phyloP scores from a whole-genome alignment of 352 stramenopile genomes.

The Aphanomyces astaci region DNA sequence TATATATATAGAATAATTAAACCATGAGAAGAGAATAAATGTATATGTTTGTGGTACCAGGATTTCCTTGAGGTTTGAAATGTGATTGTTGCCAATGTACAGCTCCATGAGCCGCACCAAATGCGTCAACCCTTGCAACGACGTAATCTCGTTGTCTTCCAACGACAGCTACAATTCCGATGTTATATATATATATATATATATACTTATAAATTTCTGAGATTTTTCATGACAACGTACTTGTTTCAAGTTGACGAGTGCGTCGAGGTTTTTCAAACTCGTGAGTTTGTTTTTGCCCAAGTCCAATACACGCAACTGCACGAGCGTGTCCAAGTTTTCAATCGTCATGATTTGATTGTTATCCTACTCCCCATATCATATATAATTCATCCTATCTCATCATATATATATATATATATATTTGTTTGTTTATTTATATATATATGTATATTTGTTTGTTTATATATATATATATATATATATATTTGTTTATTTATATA shows the following conservation, averaged over 20 bases:
- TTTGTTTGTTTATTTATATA: no score
- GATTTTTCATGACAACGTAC: no score
- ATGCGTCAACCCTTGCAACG: slow-evolving; percentile 46
- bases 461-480: no score
- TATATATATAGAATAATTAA: no score
- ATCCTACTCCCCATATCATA: slow-evolving; percentile 15
- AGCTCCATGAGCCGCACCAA: slow-evolving; percentile 77
- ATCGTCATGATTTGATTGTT: slow-evolving; percentile 69
- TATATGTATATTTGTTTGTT: no score
- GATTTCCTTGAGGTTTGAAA: slow-evolving; percentile 53
- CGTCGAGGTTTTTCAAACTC: slow-evolving; percentile 50
- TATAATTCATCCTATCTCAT: background rate
- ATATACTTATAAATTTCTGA: no score
- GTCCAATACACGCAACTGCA: slow-evolving; percentile 62
- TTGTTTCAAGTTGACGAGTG: slow-evolving; percentile 25
- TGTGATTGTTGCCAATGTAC: slow-evolving; percentile 79
- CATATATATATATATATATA: no score
- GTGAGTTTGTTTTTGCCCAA: slow-evolving; percentile 70
- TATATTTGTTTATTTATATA: no score
- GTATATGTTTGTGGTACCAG: background rate
- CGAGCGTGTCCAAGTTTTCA: slow-evolving; percentile 50
- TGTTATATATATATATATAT: background rate
- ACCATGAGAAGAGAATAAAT: no score
- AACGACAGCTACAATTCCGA: slow-evolving; percentile 47
- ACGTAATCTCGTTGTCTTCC: slow-evolving; percentile 79